Evolutionary conservation across 495 filamentous ascomycete genomes (phyloP), one percentile per base, ranked within the genome.

Genomic region (Aspergillus kassunensis): DNA sequence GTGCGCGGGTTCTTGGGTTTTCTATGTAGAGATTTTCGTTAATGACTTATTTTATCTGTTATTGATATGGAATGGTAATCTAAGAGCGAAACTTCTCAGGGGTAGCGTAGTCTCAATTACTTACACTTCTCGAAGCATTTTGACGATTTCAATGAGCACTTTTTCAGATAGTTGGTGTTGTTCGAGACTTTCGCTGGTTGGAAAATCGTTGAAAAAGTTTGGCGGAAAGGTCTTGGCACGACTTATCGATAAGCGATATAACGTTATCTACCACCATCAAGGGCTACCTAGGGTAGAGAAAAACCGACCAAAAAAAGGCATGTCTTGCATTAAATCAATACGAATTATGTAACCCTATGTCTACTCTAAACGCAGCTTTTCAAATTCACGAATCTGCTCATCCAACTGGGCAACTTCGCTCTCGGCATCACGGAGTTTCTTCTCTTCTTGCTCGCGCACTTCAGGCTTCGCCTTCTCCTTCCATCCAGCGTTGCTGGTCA

Each of bases 1-100:
- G 89, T 92, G 77, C 93, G 90, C 50, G 91, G 90, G 67, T 89
- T 97, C 58, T 87, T 85, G 54, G 93, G 90, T 81, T 95, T 93
- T 64, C 88, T 91, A 60, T 42, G 29, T 23, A 37, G 23, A 58
- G 55, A 63, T 60, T 61, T 57, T 36, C 25, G 16, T 45, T 6
- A 41, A 46, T 56, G 16, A 52, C n/a, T n/a, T n/a, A n/a, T n/a
- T n/a, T n/a, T n/a, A n/a, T n/a, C n/a, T n/a, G n/a, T n/a, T n/a
- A n/a, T n/a, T n/a, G n/a, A n/a, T n/a, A n/a, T n/a, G n/a, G n/a
- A n/a, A n/a, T n/a, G n/a, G n/a, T n/a, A n/a, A n/a, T n/a, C n/a
- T n/a, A n/a, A n/a, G n/a, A n/a, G n/a, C n/a, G n/a, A n/a, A n/a
- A n/a, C n/a, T n/a, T 6, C 33, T 5, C 6, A 21, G 4, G 9